phyloP scores from a whole-genome alignment of 140 eudicot genomes.

The Senecio squalidus region DNA sequence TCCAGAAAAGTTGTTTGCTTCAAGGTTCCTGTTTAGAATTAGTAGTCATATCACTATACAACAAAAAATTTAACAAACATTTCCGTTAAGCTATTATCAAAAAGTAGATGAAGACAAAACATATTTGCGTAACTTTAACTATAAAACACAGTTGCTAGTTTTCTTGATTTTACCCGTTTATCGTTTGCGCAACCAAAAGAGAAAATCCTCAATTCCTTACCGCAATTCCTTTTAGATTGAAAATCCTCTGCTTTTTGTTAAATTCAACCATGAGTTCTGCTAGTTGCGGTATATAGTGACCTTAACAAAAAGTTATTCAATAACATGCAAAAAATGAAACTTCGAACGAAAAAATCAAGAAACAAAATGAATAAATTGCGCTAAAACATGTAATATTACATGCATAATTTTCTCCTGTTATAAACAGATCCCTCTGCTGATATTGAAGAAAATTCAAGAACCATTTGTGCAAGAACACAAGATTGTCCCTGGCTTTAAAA shows the following conservation, averaged over 20 bases:
- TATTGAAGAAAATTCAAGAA: slow-evolving; percentile 73
- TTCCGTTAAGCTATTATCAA: neutral
- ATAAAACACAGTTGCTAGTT: too few species aligned
- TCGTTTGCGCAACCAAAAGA: too few species aligned
- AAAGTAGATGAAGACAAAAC: neutral
- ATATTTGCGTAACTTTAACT: too few species aligned
- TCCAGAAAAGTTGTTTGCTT: too few species aligned
- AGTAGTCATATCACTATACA: slow-evolving; percentile 10
- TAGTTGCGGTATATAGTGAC: slow-evolving; percentile 87
- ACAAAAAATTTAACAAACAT: neutral
- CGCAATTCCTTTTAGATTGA: slow-evolving; percentile 82
- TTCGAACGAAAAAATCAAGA: neutral
- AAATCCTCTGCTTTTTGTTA: slow-evolving; percentile 48
- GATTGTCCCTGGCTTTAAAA: slow-evolving; percentile 74
- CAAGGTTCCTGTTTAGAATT: slow-evolving; percentile 52
- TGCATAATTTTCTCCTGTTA: slow-evolving; percentile 95
- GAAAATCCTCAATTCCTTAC: too few species aligned
- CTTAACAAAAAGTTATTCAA: slow-evolving; percentile 32
- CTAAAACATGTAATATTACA: slow-evolving; percentile 37
- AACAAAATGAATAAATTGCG: slow-evolving; percentile 6
- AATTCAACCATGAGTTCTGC: slow-evolving; percentile 65
- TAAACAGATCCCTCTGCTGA: slow-evolving; percentile 56
- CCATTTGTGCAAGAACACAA: slow-evolving; percentile 81
- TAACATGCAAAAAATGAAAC: neutral
- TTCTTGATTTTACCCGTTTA: neutral